Conservation (phyloP, 2,329 filamentous ascomycete genomes). For the Fusarium palustre region DNA sequence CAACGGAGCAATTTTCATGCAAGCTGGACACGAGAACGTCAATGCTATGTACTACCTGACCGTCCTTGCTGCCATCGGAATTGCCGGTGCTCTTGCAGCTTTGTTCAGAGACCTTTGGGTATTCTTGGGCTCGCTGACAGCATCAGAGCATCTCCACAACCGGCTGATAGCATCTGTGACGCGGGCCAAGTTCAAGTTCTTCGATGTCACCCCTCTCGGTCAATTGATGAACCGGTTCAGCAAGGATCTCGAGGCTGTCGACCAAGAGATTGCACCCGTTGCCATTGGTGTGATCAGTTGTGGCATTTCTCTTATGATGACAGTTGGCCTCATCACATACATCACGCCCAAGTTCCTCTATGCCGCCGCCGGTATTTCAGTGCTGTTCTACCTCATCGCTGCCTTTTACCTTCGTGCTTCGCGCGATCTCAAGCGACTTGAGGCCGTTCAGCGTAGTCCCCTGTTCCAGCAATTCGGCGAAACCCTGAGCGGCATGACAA, state of each 20-base stretch:
- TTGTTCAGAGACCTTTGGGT: slow-evolving; percentile 86
- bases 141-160: slow-evolving; percentile 86
- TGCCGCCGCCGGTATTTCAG: slow-evolving; percentile 84
- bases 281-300: slow-evolving; percentile 81
- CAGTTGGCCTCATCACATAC: slow-evolving; percentile 84
- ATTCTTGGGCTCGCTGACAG: slow-evolving; percentile 90
- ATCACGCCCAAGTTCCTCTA: slow-evolving; percentile 94
- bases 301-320: slow-evolving; percentile 78
- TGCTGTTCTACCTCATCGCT: slow-evolving; percentile 84
- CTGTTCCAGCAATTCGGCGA: slow-evolving; percentile 98
- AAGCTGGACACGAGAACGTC: slow-evolving; percentile 62
- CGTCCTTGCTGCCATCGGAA: slow-evolving; percentile 83
- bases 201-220: slow-evolving; percentile 93
- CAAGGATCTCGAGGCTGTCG: slow-evolving; percentile 93
- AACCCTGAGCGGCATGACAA: slow-evolving; percentile 93
- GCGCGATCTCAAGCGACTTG: slow-evolving; percentile 93
- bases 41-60: slow-evolving; percentile 85
- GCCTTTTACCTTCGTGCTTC: slow-evolving; percentile 91
- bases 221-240: slow-evolving; percentile 99
- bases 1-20: slow-evolving; percentile 10
- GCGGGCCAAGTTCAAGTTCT: slow-evolving; percentile 95
- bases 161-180: slow-evolving; percentile 82
- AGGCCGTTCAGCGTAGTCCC: slow-evolving; percentile 93
- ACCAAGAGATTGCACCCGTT: slow-evolving; percentile 94
- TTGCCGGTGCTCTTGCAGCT: slow-evolving; percentile 82